Conservation (phyloP, 2,329 filamentous ascomycete genomes). For the Didymellaceae sp. region DNA sequence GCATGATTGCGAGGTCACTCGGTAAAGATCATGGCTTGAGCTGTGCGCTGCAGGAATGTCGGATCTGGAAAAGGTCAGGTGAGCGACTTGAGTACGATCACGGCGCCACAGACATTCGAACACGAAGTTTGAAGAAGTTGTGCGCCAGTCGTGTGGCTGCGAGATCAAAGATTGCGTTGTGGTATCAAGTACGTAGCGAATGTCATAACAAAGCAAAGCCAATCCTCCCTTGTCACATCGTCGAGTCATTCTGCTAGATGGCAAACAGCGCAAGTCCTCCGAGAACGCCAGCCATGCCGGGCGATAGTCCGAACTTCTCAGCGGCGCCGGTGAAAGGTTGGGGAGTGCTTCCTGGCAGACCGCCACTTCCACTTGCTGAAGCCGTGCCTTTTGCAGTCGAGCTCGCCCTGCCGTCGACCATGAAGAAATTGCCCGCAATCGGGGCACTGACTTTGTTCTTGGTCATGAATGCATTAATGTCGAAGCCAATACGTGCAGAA, state of each 20-base stretch:
- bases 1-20: no score
- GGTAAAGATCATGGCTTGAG: no score
- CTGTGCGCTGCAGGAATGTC: no score
- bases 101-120: background rate
- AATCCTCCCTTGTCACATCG: background rate
- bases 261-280: constrained; percentile 17
- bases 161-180: background rate
- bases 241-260: background rate
- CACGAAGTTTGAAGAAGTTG: background rate
- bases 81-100: background rate
- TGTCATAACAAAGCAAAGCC: background rate
- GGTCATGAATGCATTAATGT: constrained; percentile 37
- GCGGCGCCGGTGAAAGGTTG: constrained; percentile 26
- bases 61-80: no score
- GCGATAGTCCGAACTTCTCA: constrained; percentile 7
- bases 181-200: constrained; percentile 3
- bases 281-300: constrained; percentile 12
- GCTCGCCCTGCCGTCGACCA: constrained; percentile 39
- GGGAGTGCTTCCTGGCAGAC: constrained; percentile 19
- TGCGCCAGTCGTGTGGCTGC: background rate
- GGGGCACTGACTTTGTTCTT: constrained; percentile 34
- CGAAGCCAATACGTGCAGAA: constrained; percentile 35
- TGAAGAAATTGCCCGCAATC: constrained; percentile 45
- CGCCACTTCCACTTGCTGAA: constrained; percentile 27
- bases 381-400: constrained; percentile 19